phyloP scores from a whole-genome alignment of 495 filamentous ascomycete species.

The Parmelia sp. region DNA sequence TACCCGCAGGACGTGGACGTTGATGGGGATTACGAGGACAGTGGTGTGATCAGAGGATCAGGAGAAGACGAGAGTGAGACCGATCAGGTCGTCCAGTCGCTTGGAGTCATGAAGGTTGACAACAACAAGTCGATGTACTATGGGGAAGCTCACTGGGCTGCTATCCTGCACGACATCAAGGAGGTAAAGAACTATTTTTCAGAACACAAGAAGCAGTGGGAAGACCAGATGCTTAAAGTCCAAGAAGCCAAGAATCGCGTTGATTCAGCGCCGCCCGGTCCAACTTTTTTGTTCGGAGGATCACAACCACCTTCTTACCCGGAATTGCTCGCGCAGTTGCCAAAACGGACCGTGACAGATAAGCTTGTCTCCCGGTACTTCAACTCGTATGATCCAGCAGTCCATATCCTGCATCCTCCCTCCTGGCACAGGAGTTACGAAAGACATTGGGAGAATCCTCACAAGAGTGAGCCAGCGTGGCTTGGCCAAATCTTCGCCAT shows the following conservation, averaged over 20 bases:
- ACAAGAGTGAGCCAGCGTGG: conserved; percentile 77
- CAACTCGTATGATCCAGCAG: conserved; percentile 63
- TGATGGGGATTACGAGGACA: conserved; percentile 47
- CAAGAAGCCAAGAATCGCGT: conserved; percentile 54
- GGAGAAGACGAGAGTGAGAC: conserved; percentile 68
- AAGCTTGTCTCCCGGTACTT: conserved; percentile 70
- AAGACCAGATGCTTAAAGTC: conserved; percentile 57
- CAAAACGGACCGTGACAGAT: conserved; percentile 72
- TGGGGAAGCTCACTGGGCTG: conserved; percentile 85
- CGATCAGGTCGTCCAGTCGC: conserved; percentile 75
- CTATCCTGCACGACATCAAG: conserved; percentile 79
- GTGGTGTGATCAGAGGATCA: conserved; percentile 45
- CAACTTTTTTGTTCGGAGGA: conserved; percentile 69
- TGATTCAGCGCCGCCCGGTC: conserved; percentile 46
- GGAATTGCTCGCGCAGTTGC: conserved; percentile 74
- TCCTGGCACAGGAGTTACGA: conserved; percentile 51
- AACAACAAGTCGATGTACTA: conserved; percentile 82
- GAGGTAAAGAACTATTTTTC: conserved; percentile 89
- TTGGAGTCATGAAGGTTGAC: conserved; percentile 83
- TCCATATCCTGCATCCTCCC: conserved; percentile 42
- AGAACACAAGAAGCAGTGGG: conserved; percentile 61
- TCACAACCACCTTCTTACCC: conserved; percentile 57
- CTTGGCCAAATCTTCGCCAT: conserved; percentile 82
- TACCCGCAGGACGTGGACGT: conserved; percentile 48
- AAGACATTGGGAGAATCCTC: conserved; percentile 79